Percentiles rank a stretch among this genome's conserved stretches.
Conservation (phyloP, 352 stramenopile species). For the Plasmopara muralis region DNA sequence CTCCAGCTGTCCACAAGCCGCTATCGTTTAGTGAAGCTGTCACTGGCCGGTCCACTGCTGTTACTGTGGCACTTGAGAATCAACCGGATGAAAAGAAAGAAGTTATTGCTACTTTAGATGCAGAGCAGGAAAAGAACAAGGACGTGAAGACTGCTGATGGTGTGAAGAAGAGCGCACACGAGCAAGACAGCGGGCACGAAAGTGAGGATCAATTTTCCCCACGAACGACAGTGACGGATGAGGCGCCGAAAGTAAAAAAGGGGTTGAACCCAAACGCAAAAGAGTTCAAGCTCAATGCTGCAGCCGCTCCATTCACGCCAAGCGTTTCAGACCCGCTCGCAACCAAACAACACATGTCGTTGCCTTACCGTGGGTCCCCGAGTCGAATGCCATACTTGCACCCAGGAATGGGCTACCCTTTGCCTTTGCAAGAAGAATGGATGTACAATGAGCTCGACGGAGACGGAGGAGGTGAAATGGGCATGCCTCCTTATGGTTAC, state of each 20-base stretch:
- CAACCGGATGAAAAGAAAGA: slow-evolving; percentile 16
- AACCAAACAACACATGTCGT: slow-evolving; percentile 27
- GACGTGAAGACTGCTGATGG: slow-evolving; percentile 16
- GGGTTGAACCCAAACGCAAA: slow-evolving; percentile 78
- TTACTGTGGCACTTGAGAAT: slow-evolving; percentile 6
- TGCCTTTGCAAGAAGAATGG: slow-evolving; percentile 58
- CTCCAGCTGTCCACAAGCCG: slow-evolving; percentile 31
- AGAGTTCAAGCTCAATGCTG: slow-evolving; percentile 79
- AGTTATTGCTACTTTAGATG: slow-evolving; percentile 7
- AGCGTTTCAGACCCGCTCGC: slow-evolving; percentile 31
- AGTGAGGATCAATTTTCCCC: slow-evolving; percentile 20
- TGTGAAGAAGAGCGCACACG: slow-evolving; percentile 14
- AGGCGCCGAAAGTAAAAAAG: slow-evolving; percentile 42
- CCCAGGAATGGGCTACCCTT: slow-evolving; percentile 40
- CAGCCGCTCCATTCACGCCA: slow-evolving; percentile 61
- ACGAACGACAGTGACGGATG: slow-evolving; percentile 14
- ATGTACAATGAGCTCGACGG: slow-evolving; percentile 41
- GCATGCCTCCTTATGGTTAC: slow-evolving; percentile 59
- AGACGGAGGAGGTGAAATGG: slow-evolving; percentile 46
- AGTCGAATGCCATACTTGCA: slow-evolving; percentile 33
- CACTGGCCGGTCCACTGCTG: slow-evolving; percentile 30
- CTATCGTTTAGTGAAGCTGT: slow-evolving; percentile 71
- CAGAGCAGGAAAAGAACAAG: slow-evolving; percentile 20
- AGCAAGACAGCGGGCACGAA: slow-evolving; percentile 20
- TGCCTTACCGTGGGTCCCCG: slow-evolving; percentile 43